Conservation (phyloP, 139 green algal genomes). For the Yamagishiella unicocca region DNA sequence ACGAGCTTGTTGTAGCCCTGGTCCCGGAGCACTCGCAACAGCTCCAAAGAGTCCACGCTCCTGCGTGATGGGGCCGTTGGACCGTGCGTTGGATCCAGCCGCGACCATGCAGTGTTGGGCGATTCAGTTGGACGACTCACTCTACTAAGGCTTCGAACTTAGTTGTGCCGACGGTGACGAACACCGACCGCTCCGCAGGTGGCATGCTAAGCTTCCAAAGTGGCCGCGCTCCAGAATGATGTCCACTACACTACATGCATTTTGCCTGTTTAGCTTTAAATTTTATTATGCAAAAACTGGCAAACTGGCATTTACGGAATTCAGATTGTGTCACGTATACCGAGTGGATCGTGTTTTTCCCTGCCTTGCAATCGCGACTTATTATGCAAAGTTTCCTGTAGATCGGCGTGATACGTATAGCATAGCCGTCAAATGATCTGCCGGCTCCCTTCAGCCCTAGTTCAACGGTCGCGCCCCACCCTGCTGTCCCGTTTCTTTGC, state of each 20-base stretch:
- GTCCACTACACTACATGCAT: no score
- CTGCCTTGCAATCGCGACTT: no score
- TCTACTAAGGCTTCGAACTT: constrained; percentile 84
- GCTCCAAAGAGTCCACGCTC: constrained; percentile 65
- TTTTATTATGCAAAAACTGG: no score
- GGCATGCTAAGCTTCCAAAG: constrained; percentile 45
- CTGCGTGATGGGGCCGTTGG: constrained; percentile 36
- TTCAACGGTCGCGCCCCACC: background rate
- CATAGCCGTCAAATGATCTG: background rate
- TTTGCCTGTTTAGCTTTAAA: no score
- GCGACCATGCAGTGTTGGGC: background rate
- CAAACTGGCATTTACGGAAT: no score
- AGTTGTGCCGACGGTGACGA: constrained; percentile 91
- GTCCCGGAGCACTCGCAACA: constrained; percentile 58
- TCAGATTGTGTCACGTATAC: no score
- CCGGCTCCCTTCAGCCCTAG: background rate
- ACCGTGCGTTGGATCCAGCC: background rate
- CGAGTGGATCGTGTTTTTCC: no score
- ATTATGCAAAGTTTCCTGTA: no score
- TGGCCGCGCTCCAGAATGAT: no score
- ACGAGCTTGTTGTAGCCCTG: constrained; percentile 77
- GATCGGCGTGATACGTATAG: no score
- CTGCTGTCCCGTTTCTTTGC: background rate
- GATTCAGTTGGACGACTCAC: constrained; percentile 32
- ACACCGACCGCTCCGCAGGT: constrained; percentile 45